Conservation (phyloP, 768 basidiomycete species). For the Mycena galericulata region DNA sequence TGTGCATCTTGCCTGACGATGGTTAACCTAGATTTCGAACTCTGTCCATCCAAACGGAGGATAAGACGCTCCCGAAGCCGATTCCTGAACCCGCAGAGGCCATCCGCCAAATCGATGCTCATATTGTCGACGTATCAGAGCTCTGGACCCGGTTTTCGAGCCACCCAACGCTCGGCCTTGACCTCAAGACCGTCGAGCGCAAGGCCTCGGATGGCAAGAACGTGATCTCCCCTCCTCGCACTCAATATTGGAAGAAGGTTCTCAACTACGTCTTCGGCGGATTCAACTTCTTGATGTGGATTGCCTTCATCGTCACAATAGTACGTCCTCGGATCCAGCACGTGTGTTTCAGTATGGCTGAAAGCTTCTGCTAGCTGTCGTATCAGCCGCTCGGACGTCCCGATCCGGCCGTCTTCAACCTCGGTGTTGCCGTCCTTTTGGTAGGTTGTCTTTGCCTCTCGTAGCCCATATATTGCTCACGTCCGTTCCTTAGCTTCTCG, state of each 20-base stretch:
- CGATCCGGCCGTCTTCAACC: slow-evolving; percentile 55
- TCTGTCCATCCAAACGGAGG: neutral
- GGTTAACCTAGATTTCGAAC: neutral
- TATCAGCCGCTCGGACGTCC: slow-evolving; percentile 62
- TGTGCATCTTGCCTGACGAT: neutral
- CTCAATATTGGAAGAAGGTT: slow-evolving; percentile 60
- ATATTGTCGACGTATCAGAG: too few species aligned
- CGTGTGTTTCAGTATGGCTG: neutral
- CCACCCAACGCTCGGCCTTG: slow-evolving; percentile 57
- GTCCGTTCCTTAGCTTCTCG: slow-evolving; percentile 47
- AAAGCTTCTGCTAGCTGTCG: slow-evolving; percentile 54
- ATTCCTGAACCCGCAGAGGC: slow-evolving; percentile 51
- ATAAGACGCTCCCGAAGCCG: slow-evolving; percentile 2
- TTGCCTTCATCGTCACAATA: slow-evolving; percentile 62
- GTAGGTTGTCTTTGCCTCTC: slow-evolving; percentile 45
- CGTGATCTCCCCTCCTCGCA: slow-evolving; percentile 60
- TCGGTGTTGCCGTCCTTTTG: slow-evolving; percentile 64
- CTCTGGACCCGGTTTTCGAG: slow-evolving; percentile 50
- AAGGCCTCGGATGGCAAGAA: slow-evolving; percentile 57
- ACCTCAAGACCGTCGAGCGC: slow-evolving; percentile 55
- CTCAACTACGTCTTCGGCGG: slow-evolving; percentile 68
- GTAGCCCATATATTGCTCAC: neutral
- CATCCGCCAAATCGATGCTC: too few species aligned
- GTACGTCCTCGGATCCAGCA: slow-evolving; percentile 42
- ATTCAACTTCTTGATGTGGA: slow-evolving; percentile 68